Base-by-base conservation (phyloP, 345 rosid genomes). In the Lepidium aucheri region DNA sequence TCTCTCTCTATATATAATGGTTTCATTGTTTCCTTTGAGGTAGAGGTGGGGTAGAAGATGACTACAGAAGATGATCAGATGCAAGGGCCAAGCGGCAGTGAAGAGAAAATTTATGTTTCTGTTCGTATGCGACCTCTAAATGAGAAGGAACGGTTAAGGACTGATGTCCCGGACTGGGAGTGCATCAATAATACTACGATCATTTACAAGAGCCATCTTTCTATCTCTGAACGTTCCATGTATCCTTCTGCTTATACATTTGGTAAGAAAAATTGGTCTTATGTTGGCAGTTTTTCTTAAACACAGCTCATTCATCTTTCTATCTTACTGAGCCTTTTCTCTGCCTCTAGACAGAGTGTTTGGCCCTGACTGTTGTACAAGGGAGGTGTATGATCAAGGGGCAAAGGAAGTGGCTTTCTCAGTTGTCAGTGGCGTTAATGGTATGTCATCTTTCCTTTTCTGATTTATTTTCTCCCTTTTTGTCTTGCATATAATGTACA, bases 111-210 rank as follows among this genome's bases (percentile, higher is more conserved):
- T 64, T 77, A 79, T 41, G 96, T 91, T 65, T 89, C 92, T 18
- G 95, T 91, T 66, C 87, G 96, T 39, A 33, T 91, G 67, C 76
- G 98, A 72, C 98, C 95, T 65, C 71, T 89, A 79, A 91, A 79
- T 76, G 85, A 77, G 63, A 91, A 87, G 81, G 98, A 91, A 73
- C 77, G 63, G 43, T 61, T 85, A 28, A 79, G 77, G 69, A 66
- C 79, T 66, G 95, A 87, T 45, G 82, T 82, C 0, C 82, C 83
- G 0, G 98, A 91, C 74, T 89, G 98, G 96, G 96, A 89, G 61
- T 87, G 96, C 72, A 83, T 87, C 82, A 83, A 75, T 67, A 80
- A 83, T 13, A 77, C 70, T 47, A 87, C 90, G 4, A 56, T 91
- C 65, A 74, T 87, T 59, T 85, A 82, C 82, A 76, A 78, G 77